These are phyloP conservation scores for Capronia epimyces DNA, from an alignment of 2,329 filamentous ascomycete species.

Conservation along the genomic window DNA sequence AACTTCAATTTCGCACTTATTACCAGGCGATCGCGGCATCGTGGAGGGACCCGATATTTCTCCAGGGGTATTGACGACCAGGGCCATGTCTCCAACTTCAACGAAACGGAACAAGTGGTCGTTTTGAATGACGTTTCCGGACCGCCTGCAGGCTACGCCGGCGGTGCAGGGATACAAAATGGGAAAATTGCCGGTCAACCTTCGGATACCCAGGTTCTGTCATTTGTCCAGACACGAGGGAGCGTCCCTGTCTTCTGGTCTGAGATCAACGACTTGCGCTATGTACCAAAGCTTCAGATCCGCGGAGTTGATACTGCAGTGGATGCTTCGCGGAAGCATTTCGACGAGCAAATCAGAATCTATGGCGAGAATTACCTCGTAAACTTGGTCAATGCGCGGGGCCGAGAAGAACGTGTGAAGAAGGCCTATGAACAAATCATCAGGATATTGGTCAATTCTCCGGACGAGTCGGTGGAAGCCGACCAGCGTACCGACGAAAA, in stretches of 20 bases:
- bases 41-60: constrained; percentile 89
- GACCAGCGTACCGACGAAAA: constrained; percentile 69
- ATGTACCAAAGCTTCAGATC: constrained; percentile 84
- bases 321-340: constrained; percentile 75
- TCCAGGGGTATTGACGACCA: constrained; percentile 89
- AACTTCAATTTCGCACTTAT: constrained; percentile 81
- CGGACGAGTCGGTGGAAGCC: constrained; percentile 60
- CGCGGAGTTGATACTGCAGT: constrained; percentile 75
- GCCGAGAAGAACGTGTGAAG: constrained; percentile 83
- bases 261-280: constrained; percentile 87
- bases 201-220: constrained; percentile 79
- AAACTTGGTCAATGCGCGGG: constrained; percentile 94
- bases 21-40: constrained; percentile 78
- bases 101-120: constrained; percentile 92
- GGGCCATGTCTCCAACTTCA: constrained; percentile 96
- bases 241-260: constrained; percentile 96
- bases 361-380: constrained; percentile 98
- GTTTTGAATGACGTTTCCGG: constrained; percentile 77
- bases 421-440: constrained; percentile 91
- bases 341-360: constrained; percentile 83
- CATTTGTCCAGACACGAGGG: constrained; percentile 93
- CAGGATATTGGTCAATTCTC: constrained; percentile 63
- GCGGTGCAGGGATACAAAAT: constrained; percentile 69
- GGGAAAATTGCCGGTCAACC: constrained; percentile 58
- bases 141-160: constrained; percentile 73